Conservation (phyloP, 164 flowering plant species). For the Hamamelis virginiana region DNA sequence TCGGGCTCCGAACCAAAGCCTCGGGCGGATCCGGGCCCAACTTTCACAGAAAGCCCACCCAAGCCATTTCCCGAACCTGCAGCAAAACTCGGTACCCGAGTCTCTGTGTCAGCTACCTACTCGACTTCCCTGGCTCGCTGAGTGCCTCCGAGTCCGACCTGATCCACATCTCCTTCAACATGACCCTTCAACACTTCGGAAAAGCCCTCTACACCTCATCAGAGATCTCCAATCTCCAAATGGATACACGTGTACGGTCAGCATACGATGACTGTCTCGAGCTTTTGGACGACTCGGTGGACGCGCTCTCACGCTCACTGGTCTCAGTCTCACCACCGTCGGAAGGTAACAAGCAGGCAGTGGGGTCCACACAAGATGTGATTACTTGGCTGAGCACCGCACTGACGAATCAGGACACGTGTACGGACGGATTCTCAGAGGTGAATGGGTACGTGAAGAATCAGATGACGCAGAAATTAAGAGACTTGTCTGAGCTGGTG, state of each 20-base stretch:
- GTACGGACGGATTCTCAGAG: slow-evolving; percentile 63
- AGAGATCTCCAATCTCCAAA: slow-evolving; percentile 33
- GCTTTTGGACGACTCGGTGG: slow-evolving; percentile 71
- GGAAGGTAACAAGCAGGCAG: neutral
- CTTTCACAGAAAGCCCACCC: slow-evolving; percentile 44
- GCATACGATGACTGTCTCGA: slow-evolving; percentile 85
- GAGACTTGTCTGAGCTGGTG: slow-evolving; percentile 48
- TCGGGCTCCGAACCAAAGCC: slow-evolving; percentile 27
- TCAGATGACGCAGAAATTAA: slow-evolving; percentile 17
- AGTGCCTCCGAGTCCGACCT: slow-evolving; percentile 64
- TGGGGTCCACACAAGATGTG: slow-evolving; percentile 55
- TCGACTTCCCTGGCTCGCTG: slow-evolving; percentile 72
- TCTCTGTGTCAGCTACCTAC: slow-evolving; percentile 72
- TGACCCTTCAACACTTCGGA: slow-evolving; percentile 65
- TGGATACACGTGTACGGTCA: slow-evolving; percentile 58
- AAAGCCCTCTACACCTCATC: slow-evolving; percentile 49
- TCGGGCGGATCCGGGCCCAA: slow-evolving; percentile 4
- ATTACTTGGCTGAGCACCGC: slow-evolving; percentile 94
- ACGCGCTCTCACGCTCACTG: slow-evolving; percentile 62
- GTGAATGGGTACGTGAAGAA: slow-evolving; percentile 54
- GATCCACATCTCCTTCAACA: slow-evolving; percentile 77
- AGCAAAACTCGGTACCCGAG: slow-evolving; percentile 57
- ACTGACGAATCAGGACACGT: slow-evolving; percentile 92
- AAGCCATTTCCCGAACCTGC: slow-evolving; percentile 70
- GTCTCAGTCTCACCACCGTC: slow-evolving; percentile 28